Conservation (phyloP, 257 asterid genomes). For the Gardenia jasminoides region DNA sequence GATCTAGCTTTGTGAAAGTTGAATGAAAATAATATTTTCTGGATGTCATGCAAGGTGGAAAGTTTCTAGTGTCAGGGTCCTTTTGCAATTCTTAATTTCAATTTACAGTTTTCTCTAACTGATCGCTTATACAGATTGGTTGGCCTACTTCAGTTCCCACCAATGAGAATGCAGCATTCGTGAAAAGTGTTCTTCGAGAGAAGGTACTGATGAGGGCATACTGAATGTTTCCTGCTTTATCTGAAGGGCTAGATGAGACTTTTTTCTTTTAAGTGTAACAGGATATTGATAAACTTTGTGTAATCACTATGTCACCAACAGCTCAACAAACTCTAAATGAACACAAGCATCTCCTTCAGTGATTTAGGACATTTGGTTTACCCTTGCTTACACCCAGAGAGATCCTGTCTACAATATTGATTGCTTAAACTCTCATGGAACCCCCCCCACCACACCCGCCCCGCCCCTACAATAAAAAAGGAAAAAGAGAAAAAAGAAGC, state of each 20-base stretch:
- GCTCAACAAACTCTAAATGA: background rate
- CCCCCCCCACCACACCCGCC: too few species aligned
- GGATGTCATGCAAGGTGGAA: background rate
- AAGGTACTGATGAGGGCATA: constrained; percentile 47
- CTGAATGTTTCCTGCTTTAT: background rate
- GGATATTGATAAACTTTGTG: background rate
- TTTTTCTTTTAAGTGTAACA: background rate
- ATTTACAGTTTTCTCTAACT: background rate
- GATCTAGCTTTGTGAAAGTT: background rate
- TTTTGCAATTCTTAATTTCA: background rate
- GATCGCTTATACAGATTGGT: constrained; percentile 62
- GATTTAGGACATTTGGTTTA: background rate
- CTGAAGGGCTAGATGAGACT: background rate
- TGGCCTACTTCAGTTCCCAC: constrained; percentile 98
- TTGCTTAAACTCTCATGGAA: background rate
- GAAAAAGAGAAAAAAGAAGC: background rate
- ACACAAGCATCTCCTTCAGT: background rate
- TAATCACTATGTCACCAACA: background rate
- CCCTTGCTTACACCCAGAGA: background rate
- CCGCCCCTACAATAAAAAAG: background rate
- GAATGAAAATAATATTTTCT: background rate
- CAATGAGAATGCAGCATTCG: constrained; percentile 68
- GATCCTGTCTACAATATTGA: background rate
- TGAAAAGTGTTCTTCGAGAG: constrained; percentile 72
- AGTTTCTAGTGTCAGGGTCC: background rate